Base-by-base conservation (phyloP, 2,329 filamentous ascomycete species). In the Claviceps sorghi region DNA sequence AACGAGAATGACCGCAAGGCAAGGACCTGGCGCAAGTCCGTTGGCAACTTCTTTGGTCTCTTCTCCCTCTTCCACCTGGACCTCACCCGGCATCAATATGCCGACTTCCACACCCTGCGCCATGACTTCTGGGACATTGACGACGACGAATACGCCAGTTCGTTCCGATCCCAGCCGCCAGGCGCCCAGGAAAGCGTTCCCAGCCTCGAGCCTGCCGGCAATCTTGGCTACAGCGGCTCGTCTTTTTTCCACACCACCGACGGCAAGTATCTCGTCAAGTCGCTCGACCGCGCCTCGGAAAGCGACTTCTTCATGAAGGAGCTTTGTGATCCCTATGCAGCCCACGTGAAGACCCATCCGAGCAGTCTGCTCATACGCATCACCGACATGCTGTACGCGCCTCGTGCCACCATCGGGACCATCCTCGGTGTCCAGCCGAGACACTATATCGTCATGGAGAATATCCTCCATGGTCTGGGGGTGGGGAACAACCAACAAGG, bases 381-480 rank as follows among this genome's bases (percentile, higher is more conserved):
- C 59, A 84, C 80, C 26, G 83, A 88, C 62, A 79, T 88, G 53
- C 70, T 87, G 0, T 74, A 78, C 50, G 73, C 75, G 0, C 72
- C 75, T 0, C 72, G 75, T 10, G 58, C 65, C 0, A 79, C 80
- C 0, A 60, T 88, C 1, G 84, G 84, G 1, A 73, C 76, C 1
- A 58, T 80, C 0, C 58, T 86, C 0, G 75, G 81, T 4, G 66
- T 75, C 1, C 78, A 82, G 0, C 84, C 85, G 0, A 79, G 78
- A 1, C 83, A 87, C 57, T 84, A 88, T 60, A 84, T 88, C 54
- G 73, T 88, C 59, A 88, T 88, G 85, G 84, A 88, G 63, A 88
- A 88, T 61, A 71, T 86, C 2, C 69, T 87, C 26, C 79, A 77
- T 55, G 84, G 83, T 1, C 74, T 79, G 34, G 48, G 42, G 11